Evolutionary conservation across 148 eudicot species (phyloP).

Genomic region (Chenopodium album): DNA sequence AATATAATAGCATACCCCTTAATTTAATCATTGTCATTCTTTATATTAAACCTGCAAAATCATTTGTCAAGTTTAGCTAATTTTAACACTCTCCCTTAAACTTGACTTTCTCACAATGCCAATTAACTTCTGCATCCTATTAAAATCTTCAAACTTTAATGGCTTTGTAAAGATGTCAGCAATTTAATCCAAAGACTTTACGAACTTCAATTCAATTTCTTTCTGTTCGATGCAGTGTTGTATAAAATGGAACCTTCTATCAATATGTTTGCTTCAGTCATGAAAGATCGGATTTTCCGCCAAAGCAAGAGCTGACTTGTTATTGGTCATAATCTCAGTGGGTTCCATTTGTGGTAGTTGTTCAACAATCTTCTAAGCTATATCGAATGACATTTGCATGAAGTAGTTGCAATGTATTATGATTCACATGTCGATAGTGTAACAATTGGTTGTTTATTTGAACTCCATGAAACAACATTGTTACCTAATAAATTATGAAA

Average conservation of each 20-base stretch:
- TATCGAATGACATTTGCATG: background rate
- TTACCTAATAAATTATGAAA: background rate
- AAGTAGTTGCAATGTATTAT: background rate
- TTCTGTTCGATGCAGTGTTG: background rate
- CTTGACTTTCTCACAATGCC: background rate
- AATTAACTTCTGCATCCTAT: background rate
- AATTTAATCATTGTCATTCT: no score
- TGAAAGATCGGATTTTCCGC: background rate
- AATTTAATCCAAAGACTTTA: background rate
- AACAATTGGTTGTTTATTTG: background rate
- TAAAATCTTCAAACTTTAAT: background rate
- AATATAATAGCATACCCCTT: no score
- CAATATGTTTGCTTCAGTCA: background rate
- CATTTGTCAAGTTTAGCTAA: background rate
- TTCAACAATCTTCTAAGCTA: background rate
- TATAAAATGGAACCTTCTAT: background rate
- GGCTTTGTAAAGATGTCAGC: slow-evolving; percentile 1
- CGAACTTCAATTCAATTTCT: background rate
- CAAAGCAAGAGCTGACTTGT: background rate
- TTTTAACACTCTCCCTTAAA: background rate
- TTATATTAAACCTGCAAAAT: no score
- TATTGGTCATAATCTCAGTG: background rate
- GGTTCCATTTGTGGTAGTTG: background rate
- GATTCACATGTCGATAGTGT: background rate
- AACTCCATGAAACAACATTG: slow-evolving; percentile 2